A percentile compares a stretch with the other conserved stretches of the same genome.
Evolutionary conservation across 2,329 filamentous ascomycete genomes (phyloP).

Genomic region (Coleophoma cylindrospora): DNA sequence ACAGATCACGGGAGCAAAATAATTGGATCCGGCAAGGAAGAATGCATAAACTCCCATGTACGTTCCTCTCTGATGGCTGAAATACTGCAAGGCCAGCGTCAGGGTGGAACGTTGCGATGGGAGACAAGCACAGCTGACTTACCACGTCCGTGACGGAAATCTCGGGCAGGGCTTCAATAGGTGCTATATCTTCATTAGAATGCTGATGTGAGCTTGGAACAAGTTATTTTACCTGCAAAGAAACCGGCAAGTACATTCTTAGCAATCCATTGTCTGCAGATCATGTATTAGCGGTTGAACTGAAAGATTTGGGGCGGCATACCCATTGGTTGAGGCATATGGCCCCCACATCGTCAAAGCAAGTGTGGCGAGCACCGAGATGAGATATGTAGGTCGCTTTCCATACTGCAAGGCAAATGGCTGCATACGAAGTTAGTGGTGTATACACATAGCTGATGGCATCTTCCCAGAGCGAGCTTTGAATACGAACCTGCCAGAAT

Average conservation of each 20-base stretch:
- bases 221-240: not conserved
- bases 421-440: not conserved
- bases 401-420: constrained; percentile 2
- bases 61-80: constrained; percentile 34
- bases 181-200: not conserved
- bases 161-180: constrained; percentile 3
- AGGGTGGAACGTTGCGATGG: not conserved
- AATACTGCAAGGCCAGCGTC: constrained; percentile 13
- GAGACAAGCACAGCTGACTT: not conserved
- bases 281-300: too few relatives aligned
- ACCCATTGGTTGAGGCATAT: not conserved
- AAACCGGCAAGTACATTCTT: constrained; percentile 3
- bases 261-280: constrained; percentile 1
- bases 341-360: constrained; percentile 2
- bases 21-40: constrained; percentile 35
- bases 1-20: constrained; percentile 34
- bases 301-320: not conserved
- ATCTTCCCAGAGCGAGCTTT: too few relatives aligned
- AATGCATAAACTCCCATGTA: constrained; percentile 37
- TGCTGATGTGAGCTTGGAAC: too few relatives aligned
- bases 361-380: not conserved
- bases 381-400: constrained; percentile 2
- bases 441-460: too few relatives aligned
- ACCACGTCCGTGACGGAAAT: constrained; percentile 2
- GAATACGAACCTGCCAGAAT: not conserved